These are phyloP conservation scores for Magnaporthiopsis poae DNA, from an alignment of 2,329 filamentous ascomycete species.

Conservation along the genomic window DNA sequence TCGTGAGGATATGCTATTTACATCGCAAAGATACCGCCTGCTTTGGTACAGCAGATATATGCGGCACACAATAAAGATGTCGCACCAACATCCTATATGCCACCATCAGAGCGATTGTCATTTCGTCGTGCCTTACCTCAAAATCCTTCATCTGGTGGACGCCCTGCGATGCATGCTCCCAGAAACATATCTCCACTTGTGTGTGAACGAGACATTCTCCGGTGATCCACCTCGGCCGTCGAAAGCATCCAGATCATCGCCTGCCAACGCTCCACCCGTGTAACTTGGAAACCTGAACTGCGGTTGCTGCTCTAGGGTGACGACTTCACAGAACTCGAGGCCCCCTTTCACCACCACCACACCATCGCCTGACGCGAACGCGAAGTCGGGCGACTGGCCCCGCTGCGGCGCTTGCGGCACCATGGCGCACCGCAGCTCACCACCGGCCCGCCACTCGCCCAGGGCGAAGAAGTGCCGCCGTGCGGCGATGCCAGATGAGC, in stretches of 20 bases:
- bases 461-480: slow-evolving; percentile 16
- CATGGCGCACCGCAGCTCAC: neutral
- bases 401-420: neutral
- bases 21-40: no score
- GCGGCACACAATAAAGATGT: no score
- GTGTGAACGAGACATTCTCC: neutral
- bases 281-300: neutral
- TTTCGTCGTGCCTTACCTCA: no score
- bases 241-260: neutral
- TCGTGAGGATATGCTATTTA: no score
- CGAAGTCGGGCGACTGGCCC: slow-evolving; percentile 4
- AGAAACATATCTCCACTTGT: neutral
- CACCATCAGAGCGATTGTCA: no score
- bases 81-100: no score
- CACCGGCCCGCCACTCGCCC: slow-evolving; percentile 13
- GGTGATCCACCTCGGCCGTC: neutral
- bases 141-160: neutral
- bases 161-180: neutral
- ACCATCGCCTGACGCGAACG: neutral
- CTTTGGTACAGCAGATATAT: no score
- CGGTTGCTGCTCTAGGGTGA: neutral
- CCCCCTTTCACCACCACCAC: neutral
- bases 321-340: neutral
- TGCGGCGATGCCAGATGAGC: neutral
- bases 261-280: neutral